Percentiles rank a stretch among this genome's conserved stretches.
Evolutionary conservation across 2,329 filamentous ascomycete genomes (phyloP).

Genomic region (Fusarium neocosmosporiellum): DNA sequence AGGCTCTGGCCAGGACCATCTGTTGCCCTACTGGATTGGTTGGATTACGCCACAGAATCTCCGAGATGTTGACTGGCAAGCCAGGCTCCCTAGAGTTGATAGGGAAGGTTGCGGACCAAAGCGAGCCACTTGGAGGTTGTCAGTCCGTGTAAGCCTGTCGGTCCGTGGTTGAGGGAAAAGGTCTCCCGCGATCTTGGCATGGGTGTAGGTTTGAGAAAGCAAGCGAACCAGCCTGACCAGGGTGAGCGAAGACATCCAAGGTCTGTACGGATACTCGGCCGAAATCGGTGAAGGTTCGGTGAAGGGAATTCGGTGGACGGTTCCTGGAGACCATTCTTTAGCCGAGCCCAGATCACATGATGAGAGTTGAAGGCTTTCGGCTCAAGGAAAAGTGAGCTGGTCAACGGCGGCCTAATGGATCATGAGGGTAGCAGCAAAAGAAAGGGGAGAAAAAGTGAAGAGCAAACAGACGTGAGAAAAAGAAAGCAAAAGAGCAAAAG

Average conservation of each 20-base stretch:
- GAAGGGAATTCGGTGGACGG: background rate
- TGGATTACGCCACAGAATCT: constrained; percentile 11
- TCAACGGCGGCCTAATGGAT: background rate
- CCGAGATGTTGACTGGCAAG: background rate
- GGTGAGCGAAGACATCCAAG: background rate
- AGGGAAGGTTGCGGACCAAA: background rate
- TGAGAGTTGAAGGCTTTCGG: background rate
- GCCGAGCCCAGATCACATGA: constrained; percentile 12
- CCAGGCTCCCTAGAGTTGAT: background rate
- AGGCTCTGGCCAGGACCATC: constrained; percentile 9
- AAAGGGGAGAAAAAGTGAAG: background rate
- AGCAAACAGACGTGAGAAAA: background rate
- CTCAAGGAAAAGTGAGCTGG: background rate
- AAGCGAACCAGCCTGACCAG: background rate
- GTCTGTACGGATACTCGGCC: background rate
- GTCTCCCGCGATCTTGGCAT: background rate
- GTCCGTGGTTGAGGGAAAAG: background rate
- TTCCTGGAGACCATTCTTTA: constrained; percentile 1
- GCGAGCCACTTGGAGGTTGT: background rate
- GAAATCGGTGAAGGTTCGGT: constrained; percentile 14
- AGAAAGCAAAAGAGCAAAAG: background rate
- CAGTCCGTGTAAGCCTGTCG: background rate
- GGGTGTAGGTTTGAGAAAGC: background rate
- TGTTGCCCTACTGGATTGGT: constrained; percentile 15
- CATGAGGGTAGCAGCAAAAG: background rate